A percentile compares a stretch with the other conserved stretches of the same genome.
These are phyloP conservation scores for Russula olivacea DNA, from an alignment of 768 basidiomycete species.

Conservation along the genomic window DNA sequence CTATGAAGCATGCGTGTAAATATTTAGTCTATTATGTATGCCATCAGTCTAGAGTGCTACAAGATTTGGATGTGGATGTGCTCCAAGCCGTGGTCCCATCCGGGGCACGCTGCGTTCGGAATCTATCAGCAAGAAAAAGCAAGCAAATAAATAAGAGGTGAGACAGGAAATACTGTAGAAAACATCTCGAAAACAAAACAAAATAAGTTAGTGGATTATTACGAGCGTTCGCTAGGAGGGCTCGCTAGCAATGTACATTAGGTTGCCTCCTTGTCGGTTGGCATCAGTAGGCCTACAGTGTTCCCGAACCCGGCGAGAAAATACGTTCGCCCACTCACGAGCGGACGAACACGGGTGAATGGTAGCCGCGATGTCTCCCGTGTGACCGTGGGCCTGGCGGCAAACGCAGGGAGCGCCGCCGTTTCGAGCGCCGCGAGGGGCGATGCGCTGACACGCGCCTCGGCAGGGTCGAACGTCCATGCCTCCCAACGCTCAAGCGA, in stretches of 20 bases:
- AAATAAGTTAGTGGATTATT: not conserved
- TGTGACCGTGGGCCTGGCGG: not conserved
- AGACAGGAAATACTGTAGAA: not conserved
- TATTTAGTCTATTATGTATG: constrained; percentile 2
- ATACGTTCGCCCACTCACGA: constrained; percentile 20
- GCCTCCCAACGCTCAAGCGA: constrained; percentile 79
- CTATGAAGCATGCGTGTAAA: not conserved
- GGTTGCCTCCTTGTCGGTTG: not conserved
- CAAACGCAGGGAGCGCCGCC: not conserved
- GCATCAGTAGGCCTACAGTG: constrained; percentile 23
- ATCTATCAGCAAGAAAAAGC: not conserved
- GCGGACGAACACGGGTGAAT: constrained; percentile 24
- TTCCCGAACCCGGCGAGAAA: constrained; percentile 26
- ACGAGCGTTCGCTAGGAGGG: not conserved
- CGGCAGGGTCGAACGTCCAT: constrained; percentile 66
- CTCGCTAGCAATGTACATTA: not conserved
- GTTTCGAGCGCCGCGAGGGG: constrained; percentile 44
- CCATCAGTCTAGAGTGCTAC: constrained; percentile 3
- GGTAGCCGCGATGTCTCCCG: constrained; percentile 22
- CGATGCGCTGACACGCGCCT: constrained; percentile 44
- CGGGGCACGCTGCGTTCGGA: not conserved
- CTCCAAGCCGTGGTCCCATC: not conserved
- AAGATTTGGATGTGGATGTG: constrained; percentile 12
- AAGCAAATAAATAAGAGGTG: not conserved
- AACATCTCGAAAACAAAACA: not conserved